Base-by-base conservation (phyloP, 345 rosid genomes). In the Iberis pinnata region DNA sequence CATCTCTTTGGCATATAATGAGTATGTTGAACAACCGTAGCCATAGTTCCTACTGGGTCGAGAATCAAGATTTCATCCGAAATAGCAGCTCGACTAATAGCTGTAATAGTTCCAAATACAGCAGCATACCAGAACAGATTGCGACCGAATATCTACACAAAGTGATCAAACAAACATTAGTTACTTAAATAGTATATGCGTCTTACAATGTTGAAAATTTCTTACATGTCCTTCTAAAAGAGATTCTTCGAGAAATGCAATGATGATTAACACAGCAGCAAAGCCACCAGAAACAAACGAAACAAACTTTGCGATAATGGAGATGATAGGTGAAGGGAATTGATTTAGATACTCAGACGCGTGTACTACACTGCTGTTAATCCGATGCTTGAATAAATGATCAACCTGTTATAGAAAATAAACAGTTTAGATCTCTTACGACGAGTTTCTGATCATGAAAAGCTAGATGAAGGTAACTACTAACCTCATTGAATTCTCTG, bases 1-100 rank as follows among this genome's bases (percentile, higher is more conserved):
- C 99, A 93, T 73, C 84, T 76, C 74, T 93, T 93, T 49, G 99
- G 99, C 95, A 93, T 82, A 73, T 79, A 82, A 63, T 93, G 99
- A 33, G 95, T 88, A 64, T 93, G 80, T 43, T 88, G 94, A 48
- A 88, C 96, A 58, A 88, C 95, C 76, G 73, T 61, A 67, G 89
- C 68, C 92, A 88, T 86, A 8, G 92, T 80, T 41, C 86, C 94
- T 73, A 83, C 95, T 12, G 94, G 95, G 58, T 88, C 92, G 58
- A 83, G 95, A 68, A 93, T 84, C 71, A 83, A 71, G 61, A 83
- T 76, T 60, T 86, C 96, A 54, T 93, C 95, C n/a, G 81, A 46
- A 18, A 88, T 66, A 35, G 96, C 97, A 33, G 97, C 94, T 8
- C 99, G 92, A 51, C 97, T 93, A 68, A 88, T 74, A 43, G 99